Evolutionary conservation across 352 stramenopile genomes (phyloP).

Genomic region (Blastocystis sp.): DNA sequence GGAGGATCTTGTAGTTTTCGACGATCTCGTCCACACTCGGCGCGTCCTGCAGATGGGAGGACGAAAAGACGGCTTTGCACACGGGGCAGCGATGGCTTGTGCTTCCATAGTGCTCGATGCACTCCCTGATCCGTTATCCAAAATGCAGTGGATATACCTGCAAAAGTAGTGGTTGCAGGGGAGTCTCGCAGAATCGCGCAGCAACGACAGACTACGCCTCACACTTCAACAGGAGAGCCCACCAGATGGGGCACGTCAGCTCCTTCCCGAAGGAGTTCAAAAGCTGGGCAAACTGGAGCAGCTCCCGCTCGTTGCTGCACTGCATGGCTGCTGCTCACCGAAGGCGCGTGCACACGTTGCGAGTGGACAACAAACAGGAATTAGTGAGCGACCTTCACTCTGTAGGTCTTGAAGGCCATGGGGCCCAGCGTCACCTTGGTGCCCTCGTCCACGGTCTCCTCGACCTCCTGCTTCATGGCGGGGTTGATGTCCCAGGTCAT

Average conservation of each 20-base stretch:
- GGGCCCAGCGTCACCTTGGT: slow-evolving; percentile 71
- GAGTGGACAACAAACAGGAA: not conserved
- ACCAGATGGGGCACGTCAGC: slow-evolving; percentile 64
- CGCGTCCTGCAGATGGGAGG: not conserved
- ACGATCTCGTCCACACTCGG: not conserved
- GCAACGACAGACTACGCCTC: slow-evolving; percentile 28
- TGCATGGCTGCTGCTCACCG: not conserved
- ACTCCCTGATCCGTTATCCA: not conserved
- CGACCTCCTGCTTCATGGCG: slow-evolving; percentile 70
- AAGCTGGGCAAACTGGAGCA: not conserved
- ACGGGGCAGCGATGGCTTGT: not conserved
- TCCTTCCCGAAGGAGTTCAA: slow-evolving; percentile 34
- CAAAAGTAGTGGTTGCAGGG: slow-evolving; percentile 64
- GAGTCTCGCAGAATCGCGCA: not conserved
- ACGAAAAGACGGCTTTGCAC: not conserved
- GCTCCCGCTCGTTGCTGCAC: not conserved
- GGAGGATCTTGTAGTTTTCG: not conserved
- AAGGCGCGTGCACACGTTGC: not conserved
- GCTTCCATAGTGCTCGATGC: slow-evolving; percentile 10
- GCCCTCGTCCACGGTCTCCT: slow-evolving; percentile 71
- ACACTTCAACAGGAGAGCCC: not conserved
- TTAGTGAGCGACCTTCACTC: slow-evolving; percentile 74
- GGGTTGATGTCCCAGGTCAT: slow-evolving; percentile 76
- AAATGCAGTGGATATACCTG: slow-evolving; percentile 4
- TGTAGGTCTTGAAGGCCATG: slow-evolving; percentile 89